A percentile compares a stretch with the other conserved stretches of the same genome.
Conservation (phyloP, 2,329 filamentous ascomycete species). For the Penicillium sp. region DNA sequence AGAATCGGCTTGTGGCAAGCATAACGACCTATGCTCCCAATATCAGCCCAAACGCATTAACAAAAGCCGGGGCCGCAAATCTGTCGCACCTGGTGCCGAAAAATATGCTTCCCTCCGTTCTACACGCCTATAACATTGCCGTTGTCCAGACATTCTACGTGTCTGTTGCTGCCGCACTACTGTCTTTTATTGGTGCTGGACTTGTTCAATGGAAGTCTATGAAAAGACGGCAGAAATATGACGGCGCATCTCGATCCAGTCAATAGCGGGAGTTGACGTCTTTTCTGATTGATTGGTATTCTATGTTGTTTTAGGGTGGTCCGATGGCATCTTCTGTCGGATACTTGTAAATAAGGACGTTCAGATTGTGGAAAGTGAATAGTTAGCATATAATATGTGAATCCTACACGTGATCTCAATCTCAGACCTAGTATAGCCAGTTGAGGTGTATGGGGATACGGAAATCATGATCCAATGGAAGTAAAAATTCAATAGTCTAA, state of each 20-base stretch:
- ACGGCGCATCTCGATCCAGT: neutral
- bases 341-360: neutral
- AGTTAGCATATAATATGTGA: neutral
- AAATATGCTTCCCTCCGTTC: conserved; percentile 27
- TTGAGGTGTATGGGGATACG: neutral
- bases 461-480: neutral
- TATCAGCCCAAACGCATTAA: conserved; percentile 25
- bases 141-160: conserved; percentile 39
- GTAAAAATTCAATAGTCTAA: neutral
- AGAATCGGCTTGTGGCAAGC: conserved; percentile 29
- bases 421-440: neutral
- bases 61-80: conserved; percentile 36
- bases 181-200: conserved; percentile 31
- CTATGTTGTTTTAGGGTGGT: neutral
- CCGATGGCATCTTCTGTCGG: neutral
- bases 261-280: neutral
- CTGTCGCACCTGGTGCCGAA: conserved; percentile 27
- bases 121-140: conserved; percentile 37
- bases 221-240: conserved; percentile 14
- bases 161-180: conserved; percentile 31
- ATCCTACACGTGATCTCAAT: neutral
- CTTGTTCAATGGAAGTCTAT: conserved; percentile 42
- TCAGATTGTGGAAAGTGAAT: neutral
- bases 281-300: neutral
- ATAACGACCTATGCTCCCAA: conserved; percentile 23